Base-by-base conservation (phyloP, 1,139 yeast genomes). In the Geotrichum europaeum region DNA sequence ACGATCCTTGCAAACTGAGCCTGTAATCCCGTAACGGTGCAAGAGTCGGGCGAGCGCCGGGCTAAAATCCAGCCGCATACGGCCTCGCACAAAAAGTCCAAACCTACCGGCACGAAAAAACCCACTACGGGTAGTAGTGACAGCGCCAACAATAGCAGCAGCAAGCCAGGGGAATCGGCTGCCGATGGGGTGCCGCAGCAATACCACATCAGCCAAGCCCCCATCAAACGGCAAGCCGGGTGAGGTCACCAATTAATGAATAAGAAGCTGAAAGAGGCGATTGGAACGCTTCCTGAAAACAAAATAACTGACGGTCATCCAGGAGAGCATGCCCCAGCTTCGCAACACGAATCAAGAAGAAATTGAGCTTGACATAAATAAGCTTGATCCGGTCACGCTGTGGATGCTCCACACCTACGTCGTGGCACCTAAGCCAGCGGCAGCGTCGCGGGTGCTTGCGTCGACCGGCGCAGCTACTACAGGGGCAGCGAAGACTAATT, bases 311-410 rank as follows among this genome's bases (percentile, higher is more conserved):
- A 84, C 87, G 60, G 90, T 94, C 65, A 90, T 94, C 67, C 88
- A 88, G 70, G 96, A 89, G 72, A 87, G 89, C 66, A 83, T 91
- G 79, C 89, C 89, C n/a, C 89, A 89, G 66, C 81, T 88, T 65
- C 81, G 81, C 65, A 84, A 84, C 69, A 80, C 79, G 61, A 86
- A 84, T 54, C 87, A 85, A 65, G 99, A 94, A 69, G 95, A 87
- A 72, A 95, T 94, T 63, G 99, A 95, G 78, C 81, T 94, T 65
- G 99, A 95, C 74, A 88, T 95, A 86, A 98, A 94, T 73, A 89
- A 87, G 74, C 81, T 94, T 68, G 97, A 90, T 69, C 94, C 90
- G 67, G 79, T 84, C 59, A 92, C 98, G 1, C 83, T 94, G 57
- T 77, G 89, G 72, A 89, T 89, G 70, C 78, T 94, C 66, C 91